Conservation (phyloP, 352 stramenopile genomes). For the Labyrinthula sp. region DNA sequence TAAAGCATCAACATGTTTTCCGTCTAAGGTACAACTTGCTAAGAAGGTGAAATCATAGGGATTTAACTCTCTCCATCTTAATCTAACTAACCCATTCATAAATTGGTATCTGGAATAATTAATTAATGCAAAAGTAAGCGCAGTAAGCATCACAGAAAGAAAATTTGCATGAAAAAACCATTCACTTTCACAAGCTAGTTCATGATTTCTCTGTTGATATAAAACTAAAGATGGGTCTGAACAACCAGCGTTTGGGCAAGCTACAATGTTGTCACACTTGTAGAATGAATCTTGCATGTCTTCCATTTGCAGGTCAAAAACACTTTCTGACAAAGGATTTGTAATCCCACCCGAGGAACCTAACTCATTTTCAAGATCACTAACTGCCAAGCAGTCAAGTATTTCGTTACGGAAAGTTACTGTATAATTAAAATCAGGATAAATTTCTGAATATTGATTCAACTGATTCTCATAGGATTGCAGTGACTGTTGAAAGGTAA, state of each 20-base stretch:
- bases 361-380: neutral
- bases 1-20: constrained; percentile 14
- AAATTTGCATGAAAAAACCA: constrained; percentile 21
- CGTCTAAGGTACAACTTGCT: constrained; percentile 3
- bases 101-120: constrained; percentile 15
- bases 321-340: no score
- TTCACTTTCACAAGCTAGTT: constrained; percentile 22
- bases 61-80: constrained; percentile 9
- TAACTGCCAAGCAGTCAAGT: no score
- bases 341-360: no score
- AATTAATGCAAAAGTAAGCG: constrained; percentile 9
- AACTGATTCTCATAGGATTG: constrained; percentile 6
- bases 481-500: constrained; percentile 19
- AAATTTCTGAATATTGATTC: constrained; percentile 8
- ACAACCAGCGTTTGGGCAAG: constrained; percentile 12
- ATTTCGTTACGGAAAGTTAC: constrained; percentile 2
- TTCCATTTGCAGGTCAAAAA: no score
- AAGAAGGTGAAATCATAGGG: constrained; percentile 9
- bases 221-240: constrained; percentile 2
- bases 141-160: neutral
- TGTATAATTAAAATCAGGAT: constrained; percentile 6
- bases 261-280: constrained; percentile 11
- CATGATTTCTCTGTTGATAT: constrained; percentile 1
- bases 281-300: constrained; percentile 8
- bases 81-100: constrained; percentile 10